Evolutionary conservation across 768 basidiomycete species (phyloP), one percentile per base, ranked within the genome.

Genomic region (Imleria badia): DNA sequence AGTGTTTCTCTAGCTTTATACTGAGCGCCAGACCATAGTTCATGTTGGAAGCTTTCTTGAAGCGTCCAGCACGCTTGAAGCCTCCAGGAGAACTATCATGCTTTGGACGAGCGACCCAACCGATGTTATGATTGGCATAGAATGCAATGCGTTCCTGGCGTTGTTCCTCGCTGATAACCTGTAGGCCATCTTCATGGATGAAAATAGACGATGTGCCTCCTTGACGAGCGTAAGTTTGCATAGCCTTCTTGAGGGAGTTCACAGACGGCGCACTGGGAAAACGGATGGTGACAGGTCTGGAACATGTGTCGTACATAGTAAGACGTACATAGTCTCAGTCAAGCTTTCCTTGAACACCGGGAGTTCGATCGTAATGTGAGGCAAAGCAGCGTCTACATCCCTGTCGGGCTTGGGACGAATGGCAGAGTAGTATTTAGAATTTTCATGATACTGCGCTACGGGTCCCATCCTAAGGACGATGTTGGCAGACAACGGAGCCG

Each of bases 41-140:
- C 87, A 94, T 87, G 70, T 96, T 96, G 31, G 85, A 86, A 2
- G 92, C 91, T 70, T 96, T 96, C 77, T 96, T 95, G 82, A 96
- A 96, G 14, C 92, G 81, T 15, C 93, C 92, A 0, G 87, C 68
- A 31, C 75, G 72, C 19, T 69, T 74, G 48, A 68, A 70, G 6
- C 66, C 70, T 5, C 26, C 51, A 0, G 66, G 64, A 1, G 63
- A 23, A 4, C 42, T 17, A 6, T 66, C 64, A 1, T 85, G 83
- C 60, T 73, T 73, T 0, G 84, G 84, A 40, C 84, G 76, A 29
- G 84, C 80, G 40, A 84, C 80, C 74, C 79, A 86, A 17, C 79
- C 84, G 46, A 85, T 81, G 52, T 76, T 78, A 60, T 84, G 81
- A 34, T 76, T 75, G 11, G 78, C 76, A 65, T 85, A 86, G 67